These are phyloP conservation scores for Moesziomyces parantarcticus DNA, from an alignment of 1,284 basidiomycete genomes.

Conservation along the genomic window DNA sequence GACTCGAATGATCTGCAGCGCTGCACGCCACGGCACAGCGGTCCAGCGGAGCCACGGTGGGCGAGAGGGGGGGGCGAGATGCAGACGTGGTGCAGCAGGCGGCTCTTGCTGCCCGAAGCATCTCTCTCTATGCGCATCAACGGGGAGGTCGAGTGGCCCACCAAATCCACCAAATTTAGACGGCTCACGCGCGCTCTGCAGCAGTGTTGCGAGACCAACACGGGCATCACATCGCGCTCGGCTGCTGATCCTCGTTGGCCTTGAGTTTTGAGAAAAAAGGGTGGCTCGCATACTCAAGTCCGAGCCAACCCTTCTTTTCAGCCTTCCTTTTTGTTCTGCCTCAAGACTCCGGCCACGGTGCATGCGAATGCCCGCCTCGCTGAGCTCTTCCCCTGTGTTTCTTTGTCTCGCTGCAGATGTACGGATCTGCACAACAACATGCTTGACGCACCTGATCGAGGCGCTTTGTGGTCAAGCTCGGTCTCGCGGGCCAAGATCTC, in stretches of 20 bases:
- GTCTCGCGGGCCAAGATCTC: background rate
- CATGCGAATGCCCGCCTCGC: too few species aligned
- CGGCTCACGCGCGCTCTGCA: background rate
- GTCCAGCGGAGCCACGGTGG: background rate
- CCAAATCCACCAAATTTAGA: too few species aligned
- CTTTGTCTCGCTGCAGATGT: too few species aligned
- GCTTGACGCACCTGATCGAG: background rate
- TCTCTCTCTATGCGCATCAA: background rate
- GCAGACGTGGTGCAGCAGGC: too few species aligned
- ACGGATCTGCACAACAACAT: background rate
- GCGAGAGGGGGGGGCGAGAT: background rate
- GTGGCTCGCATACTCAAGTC: slow-evolving; percentile 6
- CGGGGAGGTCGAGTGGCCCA: background rate
- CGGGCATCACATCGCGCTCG: background rate
- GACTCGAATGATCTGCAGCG: background rate
- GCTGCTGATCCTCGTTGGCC: background rate
- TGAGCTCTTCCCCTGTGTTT: too few species aligned
- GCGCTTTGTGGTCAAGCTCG: background rate
- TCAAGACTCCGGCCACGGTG: background rate
- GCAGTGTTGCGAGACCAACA: background rate
- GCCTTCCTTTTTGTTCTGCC: slow-evolving; percentile 1
- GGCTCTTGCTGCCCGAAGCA: background rate
- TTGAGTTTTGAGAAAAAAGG: background rate
- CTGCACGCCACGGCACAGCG: background rate
- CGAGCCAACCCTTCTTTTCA: slow-evolving; percentile 7